phyloP scores from a whole-genome alignment of 2,329 filamentous ascomycete species.

The Cryphonectria parasitica region DNA sequence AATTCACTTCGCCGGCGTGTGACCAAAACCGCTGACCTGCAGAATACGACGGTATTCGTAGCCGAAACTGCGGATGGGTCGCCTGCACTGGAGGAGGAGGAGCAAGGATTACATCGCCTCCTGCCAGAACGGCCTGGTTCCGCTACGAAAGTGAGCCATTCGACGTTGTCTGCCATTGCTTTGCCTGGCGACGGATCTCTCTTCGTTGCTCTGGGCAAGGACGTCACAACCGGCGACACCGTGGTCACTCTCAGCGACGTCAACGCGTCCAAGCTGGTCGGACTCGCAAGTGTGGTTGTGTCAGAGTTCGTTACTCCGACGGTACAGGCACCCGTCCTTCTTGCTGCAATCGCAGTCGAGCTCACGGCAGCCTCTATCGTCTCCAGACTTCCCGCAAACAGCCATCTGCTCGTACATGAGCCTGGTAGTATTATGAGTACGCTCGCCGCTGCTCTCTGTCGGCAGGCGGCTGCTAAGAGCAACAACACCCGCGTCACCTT shows the following conservation, averaged over 20 bases:
- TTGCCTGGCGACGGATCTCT: neutral
- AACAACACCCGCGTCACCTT: neutral
- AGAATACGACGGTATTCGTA: neutral
- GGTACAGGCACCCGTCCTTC: neutral
- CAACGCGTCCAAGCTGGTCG: neutral
- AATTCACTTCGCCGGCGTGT: conserved; percentile 31
- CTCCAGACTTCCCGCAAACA: neutral
- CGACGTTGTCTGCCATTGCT: neutral
- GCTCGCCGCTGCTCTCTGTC: neutral
- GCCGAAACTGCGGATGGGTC: neutral
- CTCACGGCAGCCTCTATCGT: neutral
- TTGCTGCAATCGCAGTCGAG: neutral
- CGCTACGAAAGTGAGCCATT: neutral
- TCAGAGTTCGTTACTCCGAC: neutral
- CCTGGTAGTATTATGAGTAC: neutral
- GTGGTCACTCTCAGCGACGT: neutral
- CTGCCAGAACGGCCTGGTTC: neutral
- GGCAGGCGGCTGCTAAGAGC: neutral
- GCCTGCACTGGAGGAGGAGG: neutral
- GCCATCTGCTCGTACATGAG: neutral
- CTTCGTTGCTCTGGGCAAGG: neutral
- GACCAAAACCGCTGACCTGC: conserved; percentile 12
- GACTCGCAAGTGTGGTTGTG: neutral
- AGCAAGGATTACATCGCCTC: neutral
- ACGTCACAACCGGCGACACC: neutral